Evolutionary conservation across 768 basidiomycete genomes (phyloP).

Genomic region (Omphalotus guepiniiformis): DNA sequence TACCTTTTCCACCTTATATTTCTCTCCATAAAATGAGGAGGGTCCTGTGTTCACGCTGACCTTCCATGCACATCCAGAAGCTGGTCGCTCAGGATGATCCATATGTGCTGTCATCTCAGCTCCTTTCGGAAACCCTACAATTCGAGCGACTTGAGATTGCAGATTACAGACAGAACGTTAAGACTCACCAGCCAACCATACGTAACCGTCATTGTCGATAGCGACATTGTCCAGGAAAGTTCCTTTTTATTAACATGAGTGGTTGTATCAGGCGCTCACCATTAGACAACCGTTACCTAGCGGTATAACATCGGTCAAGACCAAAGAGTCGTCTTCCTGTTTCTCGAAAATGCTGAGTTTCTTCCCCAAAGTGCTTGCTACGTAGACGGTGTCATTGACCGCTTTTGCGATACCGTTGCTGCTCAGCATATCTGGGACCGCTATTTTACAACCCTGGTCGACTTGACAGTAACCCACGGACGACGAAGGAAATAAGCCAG

Average conservation of each 20-base stretch:
- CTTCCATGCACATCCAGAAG: slow-evolving; percentile 46
- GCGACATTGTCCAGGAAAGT: slow-evolving; percentile 54
- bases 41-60: slow-evolving; percentile 50
- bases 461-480: slow-evolving; percentile 65
- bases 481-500: slow-evolving; percentile 32
- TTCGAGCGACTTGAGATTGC: neutral
- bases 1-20: slow-evolving; percentile 57
- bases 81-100: slow-evolving; percentile 33
- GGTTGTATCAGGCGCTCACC: neutral
- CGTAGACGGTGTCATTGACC: slow-evolving; percentile 54
- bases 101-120: slow-evolving; percentile 36
- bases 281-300: slow-evolving; percentile 43
- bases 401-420: slow-evolving; percentile 62
- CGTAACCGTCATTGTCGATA: slow-evolving; percentile 51
- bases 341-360: slow-evolving; percentile 50
- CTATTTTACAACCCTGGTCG: slow-evolving; percentile 57
- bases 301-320: slow-evolving; percentile 46
- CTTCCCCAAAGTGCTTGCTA: slow-evolving; percentile 42
- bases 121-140: slow-evolving; percentile 39
- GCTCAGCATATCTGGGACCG: slow-evolving; percentile 41
- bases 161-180: neutral
- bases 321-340: slow-evolving; percentile 55
- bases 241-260: slow-evolving; percentile 4
- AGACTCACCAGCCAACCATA: slow-evolving; percentile 58
- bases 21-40: slow-evolving; percentile 54